A percentile compares a stretch with the other conserved stretches of the same genome.
Evolutionary conservation across 169 alveolate species (phyloP).

Genomic region (Eimeria maxima): DNA sequence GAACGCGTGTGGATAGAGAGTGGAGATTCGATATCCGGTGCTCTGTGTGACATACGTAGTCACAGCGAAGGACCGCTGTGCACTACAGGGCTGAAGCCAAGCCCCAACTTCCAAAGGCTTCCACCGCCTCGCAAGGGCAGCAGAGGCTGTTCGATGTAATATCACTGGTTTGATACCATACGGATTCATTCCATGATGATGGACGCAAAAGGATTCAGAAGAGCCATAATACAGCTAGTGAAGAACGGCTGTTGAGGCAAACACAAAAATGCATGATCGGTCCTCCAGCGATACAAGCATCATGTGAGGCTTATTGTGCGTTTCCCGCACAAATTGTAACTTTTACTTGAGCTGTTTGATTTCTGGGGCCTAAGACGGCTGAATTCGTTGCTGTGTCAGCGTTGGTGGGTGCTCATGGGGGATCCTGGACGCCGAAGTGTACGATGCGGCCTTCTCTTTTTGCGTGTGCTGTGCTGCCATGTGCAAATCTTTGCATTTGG

Average conservation of each 20-base stretch:
- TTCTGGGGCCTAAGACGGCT: background rate
- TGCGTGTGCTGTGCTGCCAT: background rate
- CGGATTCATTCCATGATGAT: background rate
- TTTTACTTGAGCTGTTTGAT: background rate
- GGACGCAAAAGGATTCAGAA: background rate
- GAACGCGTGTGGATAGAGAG: no score
- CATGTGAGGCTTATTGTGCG: background rate
- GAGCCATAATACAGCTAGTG: background rate
- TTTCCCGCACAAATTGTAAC: background rate
- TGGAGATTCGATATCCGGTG: no score
- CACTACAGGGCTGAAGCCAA: constrained; percentile 38
- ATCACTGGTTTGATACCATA: background rate
- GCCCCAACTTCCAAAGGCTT: constrained; percentile 50
- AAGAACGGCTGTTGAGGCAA: background rate
- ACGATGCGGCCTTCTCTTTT: background rate
- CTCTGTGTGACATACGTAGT: no score
- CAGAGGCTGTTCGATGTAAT: background rate
- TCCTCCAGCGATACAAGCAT: background rate
- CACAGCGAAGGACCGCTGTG: no score
- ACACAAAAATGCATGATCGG: background rate
- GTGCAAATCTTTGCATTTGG: background rate
- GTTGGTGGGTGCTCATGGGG: constrained; percentile 10
- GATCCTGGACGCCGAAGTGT: background rate
- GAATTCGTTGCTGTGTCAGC: constrained; percentile 1
- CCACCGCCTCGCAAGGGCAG: background rate